These are phyloP conservation scores for Penicillium ucsense DNA, from an alignment of 495 filamentous ascomycete species.

Conservation along the genomic window DNA sequence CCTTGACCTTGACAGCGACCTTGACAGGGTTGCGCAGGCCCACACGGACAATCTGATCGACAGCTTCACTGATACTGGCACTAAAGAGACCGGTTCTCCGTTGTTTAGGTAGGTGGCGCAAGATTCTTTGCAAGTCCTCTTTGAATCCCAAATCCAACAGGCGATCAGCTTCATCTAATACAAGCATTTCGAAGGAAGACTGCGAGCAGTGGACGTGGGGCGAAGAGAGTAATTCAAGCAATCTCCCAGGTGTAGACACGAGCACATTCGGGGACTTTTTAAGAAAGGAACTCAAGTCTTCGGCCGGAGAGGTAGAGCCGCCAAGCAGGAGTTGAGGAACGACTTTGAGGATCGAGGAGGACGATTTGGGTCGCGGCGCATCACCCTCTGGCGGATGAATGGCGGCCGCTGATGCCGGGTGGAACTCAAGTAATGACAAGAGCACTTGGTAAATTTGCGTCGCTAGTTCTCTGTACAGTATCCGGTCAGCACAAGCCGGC, in stretches of 20 bases:
- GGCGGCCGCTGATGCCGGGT: slow-evolving; percentile 60
- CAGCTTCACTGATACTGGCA: slow-evolving; percentile 82
- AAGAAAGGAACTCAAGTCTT: slow-evolving; percentile 77
- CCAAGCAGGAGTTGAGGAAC: slow-evolving; percentile 85
- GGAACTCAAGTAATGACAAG: slow-evolving; percentile 66
- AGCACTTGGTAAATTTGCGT: slow-evolving; percentile 85
- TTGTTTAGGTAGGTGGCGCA: slow-evolving; percentile 82
- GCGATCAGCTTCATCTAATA: slow-evolving; percentile 90
- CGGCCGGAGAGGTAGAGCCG: slow-evolving; percentile 69
- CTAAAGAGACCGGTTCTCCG: slow-evolving; percentile 88
- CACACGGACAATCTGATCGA: slow-evolving; percentile 84
- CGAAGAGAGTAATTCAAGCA: slow-evolving; percentile 82
- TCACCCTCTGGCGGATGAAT: slow-evolving; percentile 46
- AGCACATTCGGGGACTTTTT: slow-evolving; percentile 74
- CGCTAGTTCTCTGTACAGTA: slow-evolving; percentile 63
- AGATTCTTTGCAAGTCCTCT: slow-evolving; percentile 75
- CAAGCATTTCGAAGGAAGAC: slow-evolving; percentile 79
- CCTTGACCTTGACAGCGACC: slow-evolving; percentile 82
- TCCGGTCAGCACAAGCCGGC: slow-evolving; percentile 5
- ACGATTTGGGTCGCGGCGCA: slow-evolving; percentile 40
- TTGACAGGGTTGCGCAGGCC: slow-evolving; percentile 91
- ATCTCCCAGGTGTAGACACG: slow-evolving; percentile 78
- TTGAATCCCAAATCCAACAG: slow-evolving; percentile 94
- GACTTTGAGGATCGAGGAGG: slow-evolving; percentile 45
- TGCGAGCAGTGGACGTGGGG: slow-evolving; percentile 82